Evolutionary conservation across 345 rosid species (phyloP).

Genomic region (Eucalyptus microcorys): DNA sequence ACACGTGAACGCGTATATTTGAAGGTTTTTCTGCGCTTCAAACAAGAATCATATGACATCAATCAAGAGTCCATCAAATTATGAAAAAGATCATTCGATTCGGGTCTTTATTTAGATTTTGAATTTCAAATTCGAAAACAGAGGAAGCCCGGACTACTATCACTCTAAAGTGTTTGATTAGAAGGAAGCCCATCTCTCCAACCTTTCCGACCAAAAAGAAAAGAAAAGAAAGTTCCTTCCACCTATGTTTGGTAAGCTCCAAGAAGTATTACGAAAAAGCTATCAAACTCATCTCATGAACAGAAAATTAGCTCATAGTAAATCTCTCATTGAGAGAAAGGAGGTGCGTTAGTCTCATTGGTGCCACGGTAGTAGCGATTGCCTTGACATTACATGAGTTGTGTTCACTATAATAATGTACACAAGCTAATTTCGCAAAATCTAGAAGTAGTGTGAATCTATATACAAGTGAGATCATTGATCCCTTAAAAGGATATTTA

Average conservation of each 20-base stretch:
- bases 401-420: neutral
- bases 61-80: neutral
- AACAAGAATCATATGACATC: neutral
- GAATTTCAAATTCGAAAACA: neutral
- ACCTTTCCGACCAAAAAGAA: neutral
- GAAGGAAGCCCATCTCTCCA: neutral
- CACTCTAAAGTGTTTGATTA: neutral
- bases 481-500: neutral
- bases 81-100: neutral
- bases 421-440: too few species aligned
- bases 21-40: fast-evolving
- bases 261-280: neutral
- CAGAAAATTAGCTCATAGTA: neutral
- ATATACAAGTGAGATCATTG: neutral
- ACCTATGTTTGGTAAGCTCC: neutral
- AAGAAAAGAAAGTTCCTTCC: neutral
- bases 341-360: fast-evolving
- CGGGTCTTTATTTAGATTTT: neutral
- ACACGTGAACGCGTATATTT: fast-evolving
- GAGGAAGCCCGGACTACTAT: fast-evolving
- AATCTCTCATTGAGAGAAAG: neutral
- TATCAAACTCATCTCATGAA: neutral
- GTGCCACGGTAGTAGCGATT: neutral
- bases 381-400: neutral
- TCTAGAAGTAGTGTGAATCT: neutral